Evolutionary conservation across 169 alveolate genomes (phyloP).

Genomic region (Plasmodium yoelii): DNA sequence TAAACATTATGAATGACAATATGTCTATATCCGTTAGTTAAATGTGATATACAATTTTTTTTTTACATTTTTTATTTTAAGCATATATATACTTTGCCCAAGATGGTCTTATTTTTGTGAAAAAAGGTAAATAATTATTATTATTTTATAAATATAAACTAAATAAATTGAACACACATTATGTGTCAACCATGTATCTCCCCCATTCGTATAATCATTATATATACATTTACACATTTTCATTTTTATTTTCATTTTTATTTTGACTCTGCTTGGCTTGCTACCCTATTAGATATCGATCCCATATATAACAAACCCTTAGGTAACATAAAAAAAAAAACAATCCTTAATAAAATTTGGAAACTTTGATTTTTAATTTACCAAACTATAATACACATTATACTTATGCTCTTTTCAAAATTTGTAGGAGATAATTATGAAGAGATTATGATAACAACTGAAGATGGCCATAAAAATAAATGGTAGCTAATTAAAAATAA

Average conservation of each 20-base stretch:
- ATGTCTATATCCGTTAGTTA: too few species aligned
- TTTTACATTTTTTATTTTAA: slow-evolving; percentile 1
- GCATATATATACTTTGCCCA: slow-evolving; percentile 27
- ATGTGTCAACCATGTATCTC: too few species aligned
- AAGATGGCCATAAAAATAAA: background rate
- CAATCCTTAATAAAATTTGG: background rate
- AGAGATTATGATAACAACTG: slow-evolving; percentile 2
- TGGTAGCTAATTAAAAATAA: background rate
- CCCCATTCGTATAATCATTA: background rate
- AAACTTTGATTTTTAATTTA: background rate
- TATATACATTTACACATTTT: background rate
- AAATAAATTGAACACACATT: too few species aligned
- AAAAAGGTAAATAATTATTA: slow-evolving; percentile 7
- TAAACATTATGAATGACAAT: too few species aligned
- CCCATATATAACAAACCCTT: background rate
- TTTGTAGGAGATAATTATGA: slow-evolving; percentile 33
- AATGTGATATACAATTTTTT: background rate
- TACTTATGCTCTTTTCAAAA: background rate
- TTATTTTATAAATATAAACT: background rate
- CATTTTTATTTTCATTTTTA: background rate
- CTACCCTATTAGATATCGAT: background rate
- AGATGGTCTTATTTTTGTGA: slow-evolving; percentile 14
- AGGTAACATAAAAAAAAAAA: background rate
- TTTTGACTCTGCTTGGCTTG: background rate
- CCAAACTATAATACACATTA: background rate